These are phyloP conservation scores for Globisporangium takayamanum DNA, from an alignment of 352 stramenopile species.

Conservation along the genomic window DNA sequence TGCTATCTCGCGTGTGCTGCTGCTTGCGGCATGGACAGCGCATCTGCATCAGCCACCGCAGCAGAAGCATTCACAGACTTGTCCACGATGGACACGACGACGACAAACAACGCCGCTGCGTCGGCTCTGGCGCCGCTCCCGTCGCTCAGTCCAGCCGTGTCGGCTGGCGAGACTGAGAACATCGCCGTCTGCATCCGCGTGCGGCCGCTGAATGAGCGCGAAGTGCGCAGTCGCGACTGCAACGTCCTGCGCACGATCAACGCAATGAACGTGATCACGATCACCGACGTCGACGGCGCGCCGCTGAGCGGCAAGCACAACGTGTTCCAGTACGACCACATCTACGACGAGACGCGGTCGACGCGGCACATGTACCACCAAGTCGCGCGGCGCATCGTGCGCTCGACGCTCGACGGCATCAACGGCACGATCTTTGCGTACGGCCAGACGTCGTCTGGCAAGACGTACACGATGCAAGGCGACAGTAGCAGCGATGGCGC, in stretches of 20 bases:
- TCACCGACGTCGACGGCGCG: slow-evolving; percentile 45
- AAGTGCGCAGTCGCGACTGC: slow-evolving; percentile 36
- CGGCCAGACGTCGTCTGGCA: slow-evolving; percentile 93
- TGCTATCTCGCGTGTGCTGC: too few relatives aligned
- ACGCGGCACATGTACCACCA: slow-evolving; percentile 53
- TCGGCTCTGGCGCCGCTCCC: neutral
- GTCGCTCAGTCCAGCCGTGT: slow-evolving; percentile 1
- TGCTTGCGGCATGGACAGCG: too few relatives aligned
- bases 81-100: neutral
- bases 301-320: slow-evolving; percentile 58
- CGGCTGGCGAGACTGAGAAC: slow-evolving; percentile 41
- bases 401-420: slow-evolving; percentile 63
- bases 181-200: slow-evolving; percentile 82
- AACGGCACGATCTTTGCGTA: slow-evolving; percentile 94
- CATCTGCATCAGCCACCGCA: too few relatives aligned
- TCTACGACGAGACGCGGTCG: slow-evolving; percentile 50
- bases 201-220: slow-evolving; percentile 69
- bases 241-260: slow-evolving; percentile 37
- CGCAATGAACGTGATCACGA: slow-evolving; percentile 40
- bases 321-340: slow-evolving; percentile 79
- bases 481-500: slow-evolving; percentile 1
- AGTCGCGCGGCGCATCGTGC: slow-evolving; percentile 65
- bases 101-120: neutral
- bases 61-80: too few relatives aligned
- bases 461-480: slow-evolving; percentile 97